These are phyloP conservation scores for Leishmania gerbilli DNA, from an alignment of 208 protist species.

Conservation along the genomic window DNA sequence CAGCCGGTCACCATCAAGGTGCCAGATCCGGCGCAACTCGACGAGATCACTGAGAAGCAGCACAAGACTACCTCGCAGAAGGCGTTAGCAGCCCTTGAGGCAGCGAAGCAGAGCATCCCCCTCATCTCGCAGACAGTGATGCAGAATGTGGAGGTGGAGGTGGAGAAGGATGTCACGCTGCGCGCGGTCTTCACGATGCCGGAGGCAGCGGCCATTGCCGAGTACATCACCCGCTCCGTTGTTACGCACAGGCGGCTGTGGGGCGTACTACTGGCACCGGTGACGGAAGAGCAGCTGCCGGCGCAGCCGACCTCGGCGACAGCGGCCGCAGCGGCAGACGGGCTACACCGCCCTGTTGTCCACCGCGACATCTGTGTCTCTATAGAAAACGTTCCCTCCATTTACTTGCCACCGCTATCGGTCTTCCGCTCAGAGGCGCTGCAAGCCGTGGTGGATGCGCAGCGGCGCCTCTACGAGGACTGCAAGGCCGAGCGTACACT, in stretches of 20 bases:
- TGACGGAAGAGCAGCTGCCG: slow-evolving; percentile 23
- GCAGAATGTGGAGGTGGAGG: slow-evolving; percentile 36
- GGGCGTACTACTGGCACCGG: slow-evolving; percentile 29
- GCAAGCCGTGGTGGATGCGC: slow-evolving; percentile 37
- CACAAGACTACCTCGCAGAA: slow-evolving; percentile 56
- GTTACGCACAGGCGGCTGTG: slow-evolving; percentile 74
- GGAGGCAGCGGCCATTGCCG: slow-evolving; percentile 56
- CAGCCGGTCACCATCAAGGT: slow-evolving; percentile 39
- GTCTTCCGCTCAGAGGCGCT: slow-evolving; percentile 49
- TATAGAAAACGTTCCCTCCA: slow-evolving; percentile 36
- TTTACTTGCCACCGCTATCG: slow-evolving; percentile 63
- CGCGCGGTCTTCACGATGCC: slow-evolving; percentile 60
- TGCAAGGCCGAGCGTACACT: slow-evolving; percentile 24
- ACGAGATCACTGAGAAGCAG: slow-evolving; percentile 45
- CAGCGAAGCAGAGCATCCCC: slow-evolving; percentile 41
- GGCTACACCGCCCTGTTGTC: slow-evolving; percentile 9
- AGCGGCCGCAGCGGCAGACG: not conserved
- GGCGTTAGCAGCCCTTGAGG: slow-evolving; percentile 41
- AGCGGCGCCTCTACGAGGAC: slow-evolving; percentile 37
- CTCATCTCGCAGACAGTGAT: slow-evolving; percentile 35
- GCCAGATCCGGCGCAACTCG: slow-evolving; percentile 51
- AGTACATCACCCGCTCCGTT: slow-evolving; percentile 59
- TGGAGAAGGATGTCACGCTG: slow-evolving; percentile 47
- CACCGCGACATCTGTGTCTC: slow-evolving; percentile 12
- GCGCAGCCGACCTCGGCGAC: slow-evolving; percentile 1